Percentiles rank a stretch among this genome's conserved stretches.
Conservation (phyloP, 306 rosid genomes). For the Malus domestica region ASM211411v1 NC_041790.1:30111001-30111500, state of each 20-base stretch:
- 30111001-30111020: conserved; percentile 33
- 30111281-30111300: not conserved
- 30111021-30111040: conserved; percentile 11
- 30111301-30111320: not conserved
- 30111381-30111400: not conserved
- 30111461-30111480: not conserved
- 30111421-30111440: not conserved
- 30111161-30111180: conserved; percentile 18
- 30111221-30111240: conserved; percentile 2
- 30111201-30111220: conserved; percentile 29
- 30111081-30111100: not conserved
- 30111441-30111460: not conserved
- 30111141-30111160: conserved; percentile 8
- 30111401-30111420: not conserved
- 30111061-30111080: conserved; percentile 12
- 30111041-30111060: not conserved
- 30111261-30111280: conserved; percentile 1
- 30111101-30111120: conserved; percentile 16
- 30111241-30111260: not conserved
- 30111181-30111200: conserved; percentile 30
- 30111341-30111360: not conserved
- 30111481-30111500: not conserved
- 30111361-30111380: not conserved
- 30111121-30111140: conserved; percentile 34
- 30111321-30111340: not conserved